phyloP scores from a whole-genome alignment of 176 grass and related monocot genomes.

The Tillandsia leiboldiana region DNA sequence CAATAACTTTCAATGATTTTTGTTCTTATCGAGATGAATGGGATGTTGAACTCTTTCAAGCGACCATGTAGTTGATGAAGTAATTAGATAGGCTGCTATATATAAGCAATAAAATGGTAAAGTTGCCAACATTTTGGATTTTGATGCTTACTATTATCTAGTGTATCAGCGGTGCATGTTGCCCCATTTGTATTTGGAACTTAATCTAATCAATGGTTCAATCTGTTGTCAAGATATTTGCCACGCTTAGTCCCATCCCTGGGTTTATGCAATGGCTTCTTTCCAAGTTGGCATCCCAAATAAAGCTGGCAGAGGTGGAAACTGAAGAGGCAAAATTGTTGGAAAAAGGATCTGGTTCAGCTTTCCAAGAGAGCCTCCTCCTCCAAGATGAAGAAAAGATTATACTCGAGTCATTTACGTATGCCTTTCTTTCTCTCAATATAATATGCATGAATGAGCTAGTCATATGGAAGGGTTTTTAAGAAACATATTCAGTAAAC shows the following conservation, averaged over 20 bases:
- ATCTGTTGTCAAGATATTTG: slow-evolving; percentile 45
- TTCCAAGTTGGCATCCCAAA: slow-evolving; percentile 74
- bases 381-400: slow-evolving; percentile 66
- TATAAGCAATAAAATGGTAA: background rate
- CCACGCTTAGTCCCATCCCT: slow-evolving; percentile 85
- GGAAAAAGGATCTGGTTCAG: slow-evolving; percentile 30
- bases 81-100: background rate
- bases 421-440: slow-evolving; percentile 25
- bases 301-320: slow-evolving; percentile 49
- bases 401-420: slow-evolving; percentile 46
- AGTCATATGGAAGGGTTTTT: slow-evolving; percentile 3
- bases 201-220: slow-evolving; percentile 1
- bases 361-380: slow-evolving; percentile 77
- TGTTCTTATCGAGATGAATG: background rate
- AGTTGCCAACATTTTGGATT: background rate
- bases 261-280: slow-evolving; percentile 95
- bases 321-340: slow-evolving; percentile 24
- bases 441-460: slow-evolving; percentile 17
- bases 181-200: background rate
- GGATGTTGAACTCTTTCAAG: background rate
- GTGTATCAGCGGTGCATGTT: background rate
- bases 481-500: background rate
- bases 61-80: background rate
- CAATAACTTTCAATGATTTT: background rate
- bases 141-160: background rate